phyloP scores from a whole-genome alignment of 805 yeast genomes.

The Candida michaelii region DNA sequence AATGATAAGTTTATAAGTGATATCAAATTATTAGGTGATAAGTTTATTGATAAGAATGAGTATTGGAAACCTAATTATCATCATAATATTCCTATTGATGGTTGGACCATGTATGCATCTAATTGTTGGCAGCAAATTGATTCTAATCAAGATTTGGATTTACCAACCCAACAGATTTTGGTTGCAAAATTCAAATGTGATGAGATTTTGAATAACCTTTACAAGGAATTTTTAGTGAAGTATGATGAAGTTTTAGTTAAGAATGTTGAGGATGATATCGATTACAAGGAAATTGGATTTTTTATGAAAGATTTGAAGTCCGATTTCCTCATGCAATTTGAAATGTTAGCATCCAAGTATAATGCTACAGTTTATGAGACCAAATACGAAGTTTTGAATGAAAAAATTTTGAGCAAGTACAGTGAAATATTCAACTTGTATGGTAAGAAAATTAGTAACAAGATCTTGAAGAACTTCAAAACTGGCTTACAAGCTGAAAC shows the following conservation, averaged over 20 bases:
- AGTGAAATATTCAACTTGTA: conserved; percentile 39
- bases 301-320: conserved; percentile 44
- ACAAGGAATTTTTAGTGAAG: conserved; percentile 26
- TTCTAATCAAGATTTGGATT: conserved; percentile 86
- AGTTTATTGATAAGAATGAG: conserved; percentile 43
- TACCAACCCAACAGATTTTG: conserved; percentile 93
- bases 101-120: conserved; percentile 90
- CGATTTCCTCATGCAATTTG: conserved; percentile 54
- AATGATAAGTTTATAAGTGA: conserved; percentile 66
- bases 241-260: conserved; percentile 16
- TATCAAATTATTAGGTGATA: conserved; percentile 61
- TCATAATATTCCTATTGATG: conserved; percentile 88
- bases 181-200: conserved; percentile 95
- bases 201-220: conserved; percentile 60
- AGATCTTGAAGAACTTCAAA: conserved; percentile 17
- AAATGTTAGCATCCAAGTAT: conserved; percentile 75
- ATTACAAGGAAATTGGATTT: conserved; percentile 48
- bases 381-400: conserved; percentile 52
- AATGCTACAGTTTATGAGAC: conserved; percentile 62
- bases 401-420: conserved; percentile 31
- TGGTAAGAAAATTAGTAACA: conserved; percentile 18
- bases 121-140: conserved; percentile 95
- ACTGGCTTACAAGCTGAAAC: conserved; percentile 9
- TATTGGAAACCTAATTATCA: conserved; percentile 73
- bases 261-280: conserved; percentile 23